Conservation (phyloP, 2,329 filamentous ascomycete genomes). For the Aspergillus pseudonomiae region DNA sequence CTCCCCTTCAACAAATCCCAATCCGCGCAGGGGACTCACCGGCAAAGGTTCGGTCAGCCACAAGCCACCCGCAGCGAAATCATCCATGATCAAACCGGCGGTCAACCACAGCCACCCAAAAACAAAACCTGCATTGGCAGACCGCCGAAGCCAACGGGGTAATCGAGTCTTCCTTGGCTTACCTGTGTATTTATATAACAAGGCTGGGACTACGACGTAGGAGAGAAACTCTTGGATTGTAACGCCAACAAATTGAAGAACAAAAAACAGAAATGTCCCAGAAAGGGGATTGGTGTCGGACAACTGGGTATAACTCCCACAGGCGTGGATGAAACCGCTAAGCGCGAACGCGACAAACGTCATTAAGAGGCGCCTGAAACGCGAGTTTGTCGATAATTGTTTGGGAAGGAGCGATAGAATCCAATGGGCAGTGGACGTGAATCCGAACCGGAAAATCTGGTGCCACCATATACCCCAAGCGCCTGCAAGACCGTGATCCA, state of each 20-base stretch:
- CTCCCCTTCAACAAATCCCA: conserved; percentile 66
- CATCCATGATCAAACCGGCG: conserved; percentile 68
- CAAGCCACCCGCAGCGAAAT: conserved; percentile 72
- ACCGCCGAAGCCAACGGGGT: conserved; percentile 53
- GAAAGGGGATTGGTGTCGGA: conserved; percentile 59
- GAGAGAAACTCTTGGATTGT: conserved; percentile 54
- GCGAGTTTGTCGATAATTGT: conserved; percentile 17
- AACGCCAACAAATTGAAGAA: conserved; percentile 69
- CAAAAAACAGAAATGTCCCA: conserved; percentile 68
- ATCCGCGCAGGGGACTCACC: conserved; percentile 66
- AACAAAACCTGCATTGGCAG: conserved; percentile 65
- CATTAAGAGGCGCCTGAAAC: conserved; percentile 26
- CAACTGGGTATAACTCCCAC: conserved; percentile 69
- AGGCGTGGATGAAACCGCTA: conserved; percentile 63
- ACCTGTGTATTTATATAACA: neutral
- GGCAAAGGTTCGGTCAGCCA: conserved; percentile 86
- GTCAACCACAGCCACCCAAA: conserved; percentile 71
- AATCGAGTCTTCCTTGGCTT: conserved; percentile 20
- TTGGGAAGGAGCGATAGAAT: conserved; percentile 32
- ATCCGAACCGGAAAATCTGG: conserved; percentile 76
- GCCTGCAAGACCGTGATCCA: conserved; percentile 72
- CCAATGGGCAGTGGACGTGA: conserved; percentile 43
- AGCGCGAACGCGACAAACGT: conserved; percentile 36
- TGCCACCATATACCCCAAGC: conserved; percentile 92
- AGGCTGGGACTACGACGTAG: conserved; percentile 33